A percentile compares a stretch with the other conserved stretches of the same genome.
Conservation (phyloP, 2,329 filamentous ascomycete genomes). For the Exophiala viscosa region DNA sequence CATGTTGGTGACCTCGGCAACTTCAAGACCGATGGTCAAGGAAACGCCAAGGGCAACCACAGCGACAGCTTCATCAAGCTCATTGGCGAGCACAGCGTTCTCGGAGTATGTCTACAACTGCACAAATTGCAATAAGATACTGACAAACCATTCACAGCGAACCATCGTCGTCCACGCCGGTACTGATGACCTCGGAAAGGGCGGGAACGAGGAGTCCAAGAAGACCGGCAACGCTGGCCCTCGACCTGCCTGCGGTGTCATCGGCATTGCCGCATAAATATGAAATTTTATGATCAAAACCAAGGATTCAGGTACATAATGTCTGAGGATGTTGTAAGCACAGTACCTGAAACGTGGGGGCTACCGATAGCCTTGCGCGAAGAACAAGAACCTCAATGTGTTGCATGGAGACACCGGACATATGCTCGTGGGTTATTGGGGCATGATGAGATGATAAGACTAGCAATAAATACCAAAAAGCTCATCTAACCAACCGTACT, state of each 20-base stretch:
- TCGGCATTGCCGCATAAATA: conserved; percentile 64
- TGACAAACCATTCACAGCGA: conserved; percentile 54
- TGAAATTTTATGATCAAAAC: neutral
- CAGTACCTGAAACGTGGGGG: too few relatives aligned
- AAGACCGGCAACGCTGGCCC: conserved; percentile 95
- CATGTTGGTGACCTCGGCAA: conserved; percentile 98
- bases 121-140: neutral
- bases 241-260: conserved; percentile 94
- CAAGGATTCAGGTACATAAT: too few relatives aligned
- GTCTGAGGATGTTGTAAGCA: neutral
- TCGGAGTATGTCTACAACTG: conserved; percentile 66
- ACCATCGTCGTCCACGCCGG: conserved; percentile 92
- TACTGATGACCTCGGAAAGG: conserved; percentile 95
- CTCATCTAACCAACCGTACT: neutral
- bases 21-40: conserved; percentile 90
- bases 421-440: neutral
- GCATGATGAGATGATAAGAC: neutral
- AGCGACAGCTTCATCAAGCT: conserved; percentile 85
- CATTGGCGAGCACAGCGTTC: conserved; percentile 90
- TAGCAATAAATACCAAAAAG: neutral
- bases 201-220: conserved; percentile 87
- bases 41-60: conserved; percentile 78
- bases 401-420: neutral
- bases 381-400: too few relatives aligned
- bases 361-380: too few relatives aligned